Conservation (phyloP, 768 basidiomycete genomes). For the Pisolithus orientalis region DNA sequence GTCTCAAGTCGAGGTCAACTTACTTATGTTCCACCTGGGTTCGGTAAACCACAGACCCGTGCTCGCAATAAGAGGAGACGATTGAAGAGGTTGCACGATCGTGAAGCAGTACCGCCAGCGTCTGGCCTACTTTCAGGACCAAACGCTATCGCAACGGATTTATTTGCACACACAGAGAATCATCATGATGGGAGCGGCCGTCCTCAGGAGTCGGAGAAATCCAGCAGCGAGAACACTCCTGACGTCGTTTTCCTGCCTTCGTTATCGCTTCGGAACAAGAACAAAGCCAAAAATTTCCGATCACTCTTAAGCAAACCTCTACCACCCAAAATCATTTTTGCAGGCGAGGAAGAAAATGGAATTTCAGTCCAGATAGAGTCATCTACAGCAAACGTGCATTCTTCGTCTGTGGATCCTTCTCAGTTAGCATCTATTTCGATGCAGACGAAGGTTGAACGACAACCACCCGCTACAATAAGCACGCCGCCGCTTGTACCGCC, state of each 20-base stretch:
- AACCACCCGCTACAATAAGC: slow-evolving; percentile 3
- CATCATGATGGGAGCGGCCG: too few species aligned
- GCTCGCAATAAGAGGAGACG: slow-evolving; percentile 53
- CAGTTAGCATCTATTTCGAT: not conserved
- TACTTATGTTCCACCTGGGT: slow-evolving; percentile 46
- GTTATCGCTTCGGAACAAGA: slow-evolving; percentile 61
- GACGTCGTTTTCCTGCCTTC: slow-evolving; percentile 25
- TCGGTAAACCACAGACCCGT: slow-evolving; percentile 52
- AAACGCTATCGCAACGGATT: slow-evolving; percentile 30
- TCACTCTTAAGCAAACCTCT: slow-evolving; percentile 38
- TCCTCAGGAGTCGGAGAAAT: not conserved
- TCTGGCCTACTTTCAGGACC: slow-evolving; percentile 30
- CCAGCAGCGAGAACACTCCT: slow-evolving; percentile 2
- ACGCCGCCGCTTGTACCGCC: slow-evolving; percentile 49
- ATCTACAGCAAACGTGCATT: not conserved
- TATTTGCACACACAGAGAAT: not conserved
- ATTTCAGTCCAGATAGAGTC: not conserved
- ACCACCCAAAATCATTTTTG: slow-evolving; percentile 52
- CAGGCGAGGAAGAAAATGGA: slow-evolving; percentile 9
- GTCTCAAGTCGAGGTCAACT: not conserved
- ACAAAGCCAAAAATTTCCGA: slow-evolving; percentile 66
- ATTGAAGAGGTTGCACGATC: slow-evolving; percentile 35
- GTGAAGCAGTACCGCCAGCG: not conserved
- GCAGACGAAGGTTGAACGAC: not conserved
- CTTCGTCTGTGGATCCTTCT: not conserved